A percentile compares a stretch with the other conserved stretches of the same genome.
Conservation (phyloP, 768 basidiomycete species). For the Tylopilus plumbeoviolaceoides region DNA sequence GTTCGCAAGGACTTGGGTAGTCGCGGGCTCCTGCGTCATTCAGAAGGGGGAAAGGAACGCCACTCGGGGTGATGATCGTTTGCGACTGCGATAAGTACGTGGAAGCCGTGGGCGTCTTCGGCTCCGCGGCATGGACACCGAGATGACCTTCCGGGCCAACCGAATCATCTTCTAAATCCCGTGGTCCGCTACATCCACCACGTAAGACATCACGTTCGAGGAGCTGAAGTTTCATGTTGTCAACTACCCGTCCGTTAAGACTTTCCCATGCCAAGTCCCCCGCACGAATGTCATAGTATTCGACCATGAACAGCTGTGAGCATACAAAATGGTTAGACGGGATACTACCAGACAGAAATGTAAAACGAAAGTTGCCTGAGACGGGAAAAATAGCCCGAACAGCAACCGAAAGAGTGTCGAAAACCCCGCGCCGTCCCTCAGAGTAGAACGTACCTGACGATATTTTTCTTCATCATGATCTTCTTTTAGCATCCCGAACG, state of each 20-base stretch:
- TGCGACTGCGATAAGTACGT: conserved; percentile 33
- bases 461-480: conserved; percentile 14
- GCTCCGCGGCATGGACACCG: conserved; percentile 34
- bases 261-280: conserved; percentile 48
- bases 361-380: background rate
- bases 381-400: conserved; percentile 4
- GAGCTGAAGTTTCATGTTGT: conserved; percentile 49
- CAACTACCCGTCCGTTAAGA: conserved; percentile 46
- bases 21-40: conserved; percentile 20
- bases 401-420: conserved; percentile 5
- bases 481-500: conserved; percentile 25
- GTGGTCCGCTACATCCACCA: conserved; percentile 16
- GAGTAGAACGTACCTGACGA: conserved; percentile 26
- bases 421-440: background rate
- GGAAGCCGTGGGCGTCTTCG: conserved; percentile 34
- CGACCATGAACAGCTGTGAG: conserved; percentile 48
- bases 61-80: conserved; percentile 21
- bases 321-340: conserved; percentile 15
- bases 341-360: background rate
- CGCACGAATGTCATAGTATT: conserved; percentile 65
- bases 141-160: conserved; percentile 26
- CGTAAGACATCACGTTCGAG: conserved; percentile 32
- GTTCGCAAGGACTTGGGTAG: conserved; percentile 19
- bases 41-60: conserved; percentile 23
- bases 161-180: conserved; percentile 28